Percentiles rank a stretch among this genome's conserved stretches.
phyloP scores from a whole-genome alignment of 2,329 filamentous ascomycete species.

The Fusarium continuum region DNA sequence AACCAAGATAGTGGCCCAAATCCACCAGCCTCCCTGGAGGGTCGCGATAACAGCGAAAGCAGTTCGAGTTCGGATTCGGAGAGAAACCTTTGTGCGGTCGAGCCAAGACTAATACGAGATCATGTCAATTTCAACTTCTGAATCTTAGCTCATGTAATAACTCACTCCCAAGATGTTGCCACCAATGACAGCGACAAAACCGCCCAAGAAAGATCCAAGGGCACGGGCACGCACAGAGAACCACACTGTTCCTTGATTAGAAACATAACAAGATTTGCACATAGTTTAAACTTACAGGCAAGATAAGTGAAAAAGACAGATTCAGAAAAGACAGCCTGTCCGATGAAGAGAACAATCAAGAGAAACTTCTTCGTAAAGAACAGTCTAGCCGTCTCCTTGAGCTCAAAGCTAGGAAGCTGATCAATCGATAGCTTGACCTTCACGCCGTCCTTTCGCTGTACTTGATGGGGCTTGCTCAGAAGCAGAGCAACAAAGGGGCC shows the following conservation, averaged over 20 bases:
- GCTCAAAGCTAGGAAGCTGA: slow-evolving; percentile 64
- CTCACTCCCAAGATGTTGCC: slow-evolving; percentile 72
- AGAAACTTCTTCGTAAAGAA: slow-evolving; percentile 71
- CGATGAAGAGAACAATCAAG: slow-evolving; percentile 72
- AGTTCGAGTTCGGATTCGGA: slow-evolving; percentile 63
- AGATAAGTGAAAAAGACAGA: slow-evolving; percentile 78
- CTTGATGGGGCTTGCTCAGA: slow-evolving; percentile 67
- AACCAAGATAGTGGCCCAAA: slow-evolving; percentile 73
- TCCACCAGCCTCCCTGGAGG: slow-evolving; percentile 75
- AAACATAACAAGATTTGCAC: neutral
- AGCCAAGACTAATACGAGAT: slow-evolving; percentile 57
- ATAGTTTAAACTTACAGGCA: slow-evolving; percentile 20
- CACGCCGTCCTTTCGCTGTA: slow-evolving; percentile 72
- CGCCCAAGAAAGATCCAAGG: slow-evolving; percentile 75
- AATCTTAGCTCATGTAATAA: slow-evolving; percentile 39
- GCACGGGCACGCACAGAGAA: slow-evolving; percentile 75
- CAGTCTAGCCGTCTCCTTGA: slow-evolving; percentile 65
- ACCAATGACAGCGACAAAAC: slow-evolving; percentile 70
- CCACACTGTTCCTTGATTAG: slow-evolving; percentile 58
- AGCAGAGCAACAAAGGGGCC: slow-evolving; percentile 73
- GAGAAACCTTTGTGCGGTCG: slow-evolving; percentile 63
- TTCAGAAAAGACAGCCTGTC: slow-evolving; percentile 75
- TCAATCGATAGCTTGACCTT: slow-evolving; percentile 68
- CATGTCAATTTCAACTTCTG: rapidly evolving
- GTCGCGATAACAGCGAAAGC: slow-evolving; percentile 64